Percentiles rank a stretch among this genome's conserved stretches.
Evolutionary conservation across 176 grass and related monocot genomes (phyloP).

Genomic region (Rhynchospora pubera): DNA sequence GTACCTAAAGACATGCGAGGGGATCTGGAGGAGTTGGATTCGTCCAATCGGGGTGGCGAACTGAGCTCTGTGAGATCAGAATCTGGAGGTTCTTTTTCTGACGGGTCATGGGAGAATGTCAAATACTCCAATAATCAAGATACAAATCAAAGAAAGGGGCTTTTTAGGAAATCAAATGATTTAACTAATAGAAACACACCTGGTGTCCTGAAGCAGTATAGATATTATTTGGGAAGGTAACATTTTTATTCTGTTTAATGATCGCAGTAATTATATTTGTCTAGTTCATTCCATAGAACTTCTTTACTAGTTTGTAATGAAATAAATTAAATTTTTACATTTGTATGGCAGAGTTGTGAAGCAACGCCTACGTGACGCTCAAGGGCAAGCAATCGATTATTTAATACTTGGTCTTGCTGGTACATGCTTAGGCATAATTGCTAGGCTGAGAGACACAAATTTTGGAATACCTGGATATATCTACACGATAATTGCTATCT

Average conservation of each 20-base stretch:
- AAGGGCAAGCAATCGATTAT: constrained; percentile 73
- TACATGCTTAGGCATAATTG: constrained; percentile 77
- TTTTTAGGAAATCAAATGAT: constrained; percentile 47
- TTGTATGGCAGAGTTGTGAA: constrained; percentile 58
- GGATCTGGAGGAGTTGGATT: constrained; percentile 27
- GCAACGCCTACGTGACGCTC: constrained; percentile 73
- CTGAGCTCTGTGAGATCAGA: background rate
- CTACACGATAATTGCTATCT: constrained; percentile 88
- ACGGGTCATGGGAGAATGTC: constrained; percentile 42
- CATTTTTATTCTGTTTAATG: background rate
- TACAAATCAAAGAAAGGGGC: constrained; percentile 54
- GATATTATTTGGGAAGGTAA: constrained; percentile 88
- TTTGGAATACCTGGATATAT: constrained; percentile 81
- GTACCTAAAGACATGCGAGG: constrained; percentile 81
- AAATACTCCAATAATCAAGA: constrained; percentile 53
- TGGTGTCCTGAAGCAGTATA: constrained; percentile 63
- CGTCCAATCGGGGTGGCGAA: constrained; percentile 18
- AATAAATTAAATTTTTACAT: constrained; percentile 14
- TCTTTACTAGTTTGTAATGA: background rate
- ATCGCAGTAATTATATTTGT: no score
- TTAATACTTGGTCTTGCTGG: constrained; percentile 89
- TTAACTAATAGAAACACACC: constrained; percentile 52
- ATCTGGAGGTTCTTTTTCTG: constrained; percentile 19
- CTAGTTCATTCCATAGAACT: background rate
- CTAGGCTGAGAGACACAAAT: constrained; percentile 50